A percentile compares a stretch with the other conserved stretches of the same genome.
These are phyloP conservation scores for Boletus semigastroideus DNA, from an alignment of 1,284 basidiomycete genomes.

Conservation along the genomic window DNA sequence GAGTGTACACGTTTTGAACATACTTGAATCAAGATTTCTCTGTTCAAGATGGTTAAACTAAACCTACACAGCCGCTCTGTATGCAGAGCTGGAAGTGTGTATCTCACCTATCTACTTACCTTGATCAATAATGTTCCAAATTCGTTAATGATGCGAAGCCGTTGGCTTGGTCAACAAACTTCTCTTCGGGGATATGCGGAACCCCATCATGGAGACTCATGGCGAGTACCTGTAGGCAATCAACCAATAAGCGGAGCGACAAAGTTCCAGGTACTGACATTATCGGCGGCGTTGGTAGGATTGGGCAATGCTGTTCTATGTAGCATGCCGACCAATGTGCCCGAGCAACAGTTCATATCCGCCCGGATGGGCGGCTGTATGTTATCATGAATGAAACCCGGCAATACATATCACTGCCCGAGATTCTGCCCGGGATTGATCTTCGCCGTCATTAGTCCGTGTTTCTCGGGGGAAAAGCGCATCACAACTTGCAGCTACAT, in stretches of 20 bases:
- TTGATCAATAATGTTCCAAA: background rate
- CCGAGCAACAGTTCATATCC: constrained; percentile 60
- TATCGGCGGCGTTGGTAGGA: constrained; percentile 85
- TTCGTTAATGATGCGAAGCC: constrained; percentile 3
- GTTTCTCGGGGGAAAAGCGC: background rate
- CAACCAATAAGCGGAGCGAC: background rate
- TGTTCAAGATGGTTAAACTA: no score
- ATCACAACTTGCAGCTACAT: background rate
- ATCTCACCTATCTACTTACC: background rate
- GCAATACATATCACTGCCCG: background rate
- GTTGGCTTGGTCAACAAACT: constrained; percentile 1
- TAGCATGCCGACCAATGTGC: constrained; percentile 77
- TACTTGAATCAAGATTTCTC: no score
- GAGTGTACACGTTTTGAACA: no score
- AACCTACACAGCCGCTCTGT: no score
- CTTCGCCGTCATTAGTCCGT: background rate
- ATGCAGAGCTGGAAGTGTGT: background rate
- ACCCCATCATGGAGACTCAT: constrained; percentile 7
- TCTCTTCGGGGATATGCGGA: constrained; percentile 9
- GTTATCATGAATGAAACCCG: constrained; percentile 4
- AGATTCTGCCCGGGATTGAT: constrained; percentile 3
- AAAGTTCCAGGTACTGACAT: constrained; percentile 41
- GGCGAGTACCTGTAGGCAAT: constrained; percentile 1
- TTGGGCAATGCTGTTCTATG: constrained; percentile 87
- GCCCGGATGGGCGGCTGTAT: constrained; percentile 61